Base-by-base conservation (phyloP, 169 alveolate genomes). In the Cryptosporidium ryanae region DNA sequence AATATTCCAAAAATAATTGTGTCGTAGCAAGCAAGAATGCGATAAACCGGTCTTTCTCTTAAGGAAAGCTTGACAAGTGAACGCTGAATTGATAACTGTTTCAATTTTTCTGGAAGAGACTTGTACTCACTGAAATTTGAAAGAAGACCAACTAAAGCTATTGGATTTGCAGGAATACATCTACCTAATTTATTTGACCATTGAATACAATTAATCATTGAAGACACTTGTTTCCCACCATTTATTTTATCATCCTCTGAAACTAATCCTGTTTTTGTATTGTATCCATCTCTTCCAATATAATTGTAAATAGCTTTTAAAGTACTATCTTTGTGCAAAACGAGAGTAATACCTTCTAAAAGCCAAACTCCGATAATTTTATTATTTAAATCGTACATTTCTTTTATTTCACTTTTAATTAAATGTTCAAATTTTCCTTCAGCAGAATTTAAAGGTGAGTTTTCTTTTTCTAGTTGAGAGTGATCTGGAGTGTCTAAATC, bases 111-210 rank as follows among this genome's bases (percentile, higher is more conserved):
- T 8, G 76, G 15, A 8, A 68, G 38, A 64, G 66, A 68, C 54
- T 25, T 46, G 34, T 59, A n/a, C 38, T 59, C 25, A 2, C 64
- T 34, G 59, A 59, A 76, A 18, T 76, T 48, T 10, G 87, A 76
- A 31, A 76, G 49, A 13, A 76, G 25, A 8, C 87, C 71, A 59
- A 76, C 71, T 23, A 76, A 27, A 4, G 87, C 68, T 38, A 76
- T 76, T n/a, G 87, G 87, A 76, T 76, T 76, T 12, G 87, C 87
- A 55, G 87, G 87, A 17, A 76, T 59, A 43, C 71, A 76, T 29
- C 46, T 76, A 13, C 87, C 87, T 29, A 76, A 31, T 46, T 65
- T 76, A 18, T 57, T 31, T 8, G 87, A 55, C 32, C 57, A 43
- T 13, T 55, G 63, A 23, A 76, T 76, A 55, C 87, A 34, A 46